Evolutionary conservation across 768 basidiomycete species (phyloP).

Genomic region (Trametes elegans): DNA sequence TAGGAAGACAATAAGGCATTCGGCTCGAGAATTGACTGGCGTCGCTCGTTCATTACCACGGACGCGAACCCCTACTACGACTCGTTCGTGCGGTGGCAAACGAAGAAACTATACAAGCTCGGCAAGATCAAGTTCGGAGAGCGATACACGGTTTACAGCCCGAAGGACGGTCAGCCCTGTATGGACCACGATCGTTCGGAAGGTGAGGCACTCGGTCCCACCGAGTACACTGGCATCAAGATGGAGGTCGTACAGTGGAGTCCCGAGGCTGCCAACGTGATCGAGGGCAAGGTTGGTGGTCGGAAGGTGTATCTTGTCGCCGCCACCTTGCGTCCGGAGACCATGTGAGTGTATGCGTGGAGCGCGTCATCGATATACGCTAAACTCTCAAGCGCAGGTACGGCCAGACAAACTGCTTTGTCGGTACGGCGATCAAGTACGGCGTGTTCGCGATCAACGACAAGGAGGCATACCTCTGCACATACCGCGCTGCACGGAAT

Average conservation of each 20-base stretch:
- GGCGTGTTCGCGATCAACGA: conserved; percentile 88
- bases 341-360: conserved; percentile 62
- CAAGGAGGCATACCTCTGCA: conserved; percentile 85
- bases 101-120: conserved; percentile 83
- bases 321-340: conserved; percentile 94
- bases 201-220: conserved; percentile 92
- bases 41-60: conserved; percentile 91
- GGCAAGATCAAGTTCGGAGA: conserved; percentile 98
- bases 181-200: conserved; percentile 99
- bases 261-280: conserved; percentile 55
- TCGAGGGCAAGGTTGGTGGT: conserved; percentile 68
- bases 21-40: conserved; percentile 98
- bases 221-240: conserved; percentile 93
- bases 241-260: conserved; percentile 92
- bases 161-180: conserved; percentile 98
- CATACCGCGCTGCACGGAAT: conserved; percentile 89
- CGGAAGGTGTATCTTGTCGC: conserved; percentile 92
- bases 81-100: conserved; percentile 96
- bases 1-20: conserved; percentile 76
- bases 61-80: conserved; percentile 97
- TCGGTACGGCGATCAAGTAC: conserved; percentile 87
- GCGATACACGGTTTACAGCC: conserved; percentile 97
- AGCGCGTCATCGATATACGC: background rate
- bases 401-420: conserved; percentile 98
- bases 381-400: conserved; percentile 59